phyloP scores from a whole-genome alignment of 2,329 filamentous ascomycete genomes.

The Penicillium sp. region DNA sequence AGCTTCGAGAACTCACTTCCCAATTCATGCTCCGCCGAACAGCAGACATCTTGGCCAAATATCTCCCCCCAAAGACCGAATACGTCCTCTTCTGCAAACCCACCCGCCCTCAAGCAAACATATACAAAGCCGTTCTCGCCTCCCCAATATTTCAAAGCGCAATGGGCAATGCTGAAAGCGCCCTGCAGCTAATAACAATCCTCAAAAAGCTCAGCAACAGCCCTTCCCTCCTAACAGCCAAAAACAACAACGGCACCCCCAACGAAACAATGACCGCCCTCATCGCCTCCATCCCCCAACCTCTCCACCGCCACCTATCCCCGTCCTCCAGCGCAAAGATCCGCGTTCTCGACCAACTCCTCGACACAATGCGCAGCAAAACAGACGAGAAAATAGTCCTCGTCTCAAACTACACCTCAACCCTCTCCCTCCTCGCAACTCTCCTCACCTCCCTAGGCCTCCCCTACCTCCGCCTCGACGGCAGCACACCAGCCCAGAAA shows the following conservation, averaged over 20 bases:
- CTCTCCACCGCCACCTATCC: constrained; percentile 52
- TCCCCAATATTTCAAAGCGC: constrained; percentile 63
- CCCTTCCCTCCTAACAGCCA: constrained; percentile 58
- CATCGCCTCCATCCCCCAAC: constrained; percentile 54
- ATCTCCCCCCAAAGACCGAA: constrained; percentile 65
- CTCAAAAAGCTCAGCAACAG: constrained; percentile 74
- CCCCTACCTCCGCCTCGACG: constrained; percentile 66
- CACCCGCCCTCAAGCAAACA: constrained; percentile 57
- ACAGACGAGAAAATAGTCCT: constrained; percentile 70
- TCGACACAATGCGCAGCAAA: constrained; percentile 58
- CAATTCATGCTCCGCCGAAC: constrained; percentile 66
- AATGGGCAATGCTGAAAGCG: constrained; percentile 60
- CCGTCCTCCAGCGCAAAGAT: constrained; percentile 64
- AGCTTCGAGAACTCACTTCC: constrained; percentile 59
- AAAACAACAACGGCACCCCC: constrained; percentile 47
- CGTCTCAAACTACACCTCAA: constrained; percentile 74
- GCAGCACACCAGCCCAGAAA: constrained; percentile 61
- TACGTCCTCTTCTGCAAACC: constrained; percentile 66
- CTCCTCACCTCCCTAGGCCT: constrained; percentile 61
- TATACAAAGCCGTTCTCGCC: constrained; percentile 62
- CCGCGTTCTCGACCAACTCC: constrained; percentile 62
- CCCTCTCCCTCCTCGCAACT: constrained; percentile 63
- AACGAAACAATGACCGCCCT: constrained; percentile 49
- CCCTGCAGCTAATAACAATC: constrained; percentile 67
- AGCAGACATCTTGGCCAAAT: constrained; percentile 63